phyloP scores from a whole-genome alignment of 352 stramenopile species.

The Phytopythium sindhum region DNA sequence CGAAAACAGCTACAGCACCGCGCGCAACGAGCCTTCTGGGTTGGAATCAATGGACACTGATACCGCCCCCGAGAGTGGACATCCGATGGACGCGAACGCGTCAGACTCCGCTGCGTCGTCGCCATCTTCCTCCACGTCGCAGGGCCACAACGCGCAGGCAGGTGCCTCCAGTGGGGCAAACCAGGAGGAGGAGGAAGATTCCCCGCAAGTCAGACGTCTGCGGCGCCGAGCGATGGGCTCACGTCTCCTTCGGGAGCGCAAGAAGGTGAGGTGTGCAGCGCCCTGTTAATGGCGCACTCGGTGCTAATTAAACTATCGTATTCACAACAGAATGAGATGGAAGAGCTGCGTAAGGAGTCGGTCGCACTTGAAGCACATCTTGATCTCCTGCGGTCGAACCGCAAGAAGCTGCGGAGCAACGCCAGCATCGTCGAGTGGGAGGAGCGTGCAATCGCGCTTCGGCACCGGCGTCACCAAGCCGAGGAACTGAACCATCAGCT shows the following conservation, averaged over 20 bases:
- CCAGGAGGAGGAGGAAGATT: not conserved
- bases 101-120: not conserved
- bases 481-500: conserved; percentile 51
- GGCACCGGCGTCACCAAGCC: conserved; percentile 50
- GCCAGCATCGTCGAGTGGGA: conserved; percentile 49
- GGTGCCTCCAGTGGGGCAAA: not conserved
- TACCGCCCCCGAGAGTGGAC: too few species aligned
- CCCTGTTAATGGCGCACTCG: not conserved
- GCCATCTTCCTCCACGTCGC: too few species aligned
- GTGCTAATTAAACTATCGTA: not conserved
- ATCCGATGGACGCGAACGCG: too few species aligned
- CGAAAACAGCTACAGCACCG: not conserved
- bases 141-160: too few species aligned
- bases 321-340: not conserved
- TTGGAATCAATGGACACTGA: too few species aligned
- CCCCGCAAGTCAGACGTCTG: not conserved
- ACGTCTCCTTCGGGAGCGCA: not conserved
- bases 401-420: conserved; percentile 41
- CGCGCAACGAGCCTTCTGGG: too few species aligned
- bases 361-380: conserved; percentile 43
- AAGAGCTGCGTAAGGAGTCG: conserved; percentile 37
- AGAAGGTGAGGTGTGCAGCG: not conserved
- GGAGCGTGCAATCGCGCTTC: conserved; percentile 52
- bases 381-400: conserved; percentile 42
- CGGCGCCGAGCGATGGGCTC: not conserved